Base-by-base conservation (phyloP, 2,329 filamentous ascomycete genomes). In the Trichoderma oligosporum region DNA sequence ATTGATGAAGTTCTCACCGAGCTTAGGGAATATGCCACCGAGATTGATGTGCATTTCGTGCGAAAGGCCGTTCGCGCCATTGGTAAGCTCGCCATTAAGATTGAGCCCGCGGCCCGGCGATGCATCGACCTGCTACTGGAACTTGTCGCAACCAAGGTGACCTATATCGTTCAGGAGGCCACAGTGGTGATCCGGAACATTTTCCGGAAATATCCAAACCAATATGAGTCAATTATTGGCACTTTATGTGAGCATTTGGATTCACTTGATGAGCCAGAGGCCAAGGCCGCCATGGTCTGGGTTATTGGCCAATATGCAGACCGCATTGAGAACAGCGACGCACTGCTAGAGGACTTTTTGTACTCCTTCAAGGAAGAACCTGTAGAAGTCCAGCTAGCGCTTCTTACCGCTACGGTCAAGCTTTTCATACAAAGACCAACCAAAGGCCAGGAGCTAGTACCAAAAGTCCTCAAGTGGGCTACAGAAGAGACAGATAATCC, bases 401-500 rank as follows among this genome's bases (percentile, higher is more conserved):
- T 99, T 14, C 83, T 99, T 29, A 99, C 94, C 0, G 94, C 94
- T 7, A 97, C 94, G 0, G 94, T 99, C 33, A 99, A 99, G 73
- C 80, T 99, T 2, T 99, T 99, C 74, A 97, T 99, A 63, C 94
- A 97, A 70, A 84, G 94, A 20, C 94, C 94, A 0, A 97, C 92
- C 14, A 96, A 96, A 69, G 94, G 91, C 24, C 92, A 96, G 67
- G 86, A 95, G 52, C 80, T 99, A 6, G 93, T 99, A 0, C 94
- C 93, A 1, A 91, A 91, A 67, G 93, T 97, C 2, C 78, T 99
- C 49, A 97, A 97, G 73, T 97, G 94, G 93, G 95, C 94, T 4
- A 99, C 94, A 0, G 94, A 97, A 71, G 94, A 97, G 71, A 97
- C 93, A n/a, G 94, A 99, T 69, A 97, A 99, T 72, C 94, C 94